phyloP scores from a whole-genome alignment of 331 rosid genomes.

The Telfairia occidentalis region DNA sequence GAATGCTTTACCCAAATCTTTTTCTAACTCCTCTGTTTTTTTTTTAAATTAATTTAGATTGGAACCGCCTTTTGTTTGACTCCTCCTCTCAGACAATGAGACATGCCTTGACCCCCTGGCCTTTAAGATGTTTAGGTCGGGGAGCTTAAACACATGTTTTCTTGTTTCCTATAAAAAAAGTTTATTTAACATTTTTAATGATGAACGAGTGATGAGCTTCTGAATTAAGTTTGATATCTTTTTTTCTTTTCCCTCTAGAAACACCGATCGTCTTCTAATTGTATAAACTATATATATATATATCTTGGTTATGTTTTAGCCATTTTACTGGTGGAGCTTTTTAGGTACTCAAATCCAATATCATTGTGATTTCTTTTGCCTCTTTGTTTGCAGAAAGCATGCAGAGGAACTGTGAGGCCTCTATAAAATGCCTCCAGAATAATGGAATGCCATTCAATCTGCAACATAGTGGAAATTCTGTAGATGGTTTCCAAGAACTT shows the following conservation, averaged over 20 bases:
- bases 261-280: background rate
- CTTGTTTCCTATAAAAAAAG: too few species aligned
- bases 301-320: background rate
- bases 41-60: background rate
- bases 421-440: slow-evolving; percentile 71
- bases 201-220: background rate
- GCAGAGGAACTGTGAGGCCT: slow-evolving; percentile 76
- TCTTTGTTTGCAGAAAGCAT: slow-evolving; percentile 43
- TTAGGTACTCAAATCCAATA: background rate
- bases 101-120: background rate
- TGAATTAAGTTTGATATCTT: background rate
- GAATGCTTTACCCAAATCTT: background rate
- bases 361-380: slow-evolving; percentile 15
- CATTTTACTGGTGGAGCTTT: background rate
- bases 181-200: background rate
- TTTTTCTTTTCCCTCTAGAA: background rate
- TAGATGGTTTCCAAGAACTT: slow-evolving; percentile 36
- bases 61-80: background rate
- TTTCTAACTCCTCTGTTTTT: background rate
- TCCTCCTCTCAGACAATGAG: background rate
- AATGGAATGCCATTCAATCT: slow-evolving; percentile 53
- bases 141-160: too few species aligned
- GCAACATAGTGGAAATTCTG: slow-evolving; percentile 46
- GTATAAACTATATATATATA: background rate
- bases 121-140: background rate